Evolutionary conservation across 2,329 filamentous ascomycete genomes (phyloP).

Genomic region (Aspergillus sp.): DNA sequence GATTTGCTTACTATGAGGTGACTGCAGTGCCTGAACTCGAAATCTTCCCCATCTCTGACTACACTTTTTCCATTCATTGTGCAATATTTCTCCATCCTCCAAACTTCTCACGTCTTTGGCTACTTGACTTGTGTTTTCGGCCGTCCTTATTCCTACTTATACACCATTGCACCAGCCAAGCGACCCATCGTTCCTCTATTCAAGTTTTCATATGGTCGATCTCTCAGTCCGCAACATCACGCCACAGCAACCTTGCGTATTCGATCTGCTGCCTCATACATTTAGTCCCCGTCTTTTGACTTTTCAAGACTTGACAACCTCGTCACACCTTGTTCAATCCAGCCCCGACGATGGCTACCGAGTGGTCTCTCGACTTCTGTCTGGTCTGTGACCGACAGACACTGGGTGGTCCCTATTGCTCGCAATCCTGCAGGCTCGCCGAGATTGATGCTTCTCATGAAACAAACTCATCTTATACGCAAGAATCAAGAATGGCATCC

Average conservation of each 20-base stretch:
- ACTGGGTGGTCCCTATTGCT: conserved; percentile 83
- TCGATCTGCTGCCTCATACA: not conserved
- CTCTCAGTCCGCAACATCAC: not conserved
- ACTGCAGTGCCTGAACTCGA: conserved; percentile 8
- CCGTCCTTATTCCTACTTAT: not conserved
- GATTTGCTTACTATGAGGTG: conserved; percentile 21
- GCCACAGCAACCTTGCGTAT: not conserved
- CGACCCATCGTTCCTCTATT: not conserved
- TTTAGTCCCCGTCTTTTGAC: not conserved
- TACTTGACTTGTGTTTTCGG: not conserved
- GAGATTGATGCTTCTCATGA: conserved; percentile 71
- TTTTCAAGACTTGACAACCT: not conserved
- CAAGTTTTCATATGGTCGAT: not conserved
- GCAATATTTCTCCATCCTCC: conserved; percentile 8
- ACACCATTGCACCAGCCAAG: not conserved
- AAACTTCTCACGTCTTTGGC: not conserved
- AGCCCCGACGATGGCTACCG: conserved; percentile 38
- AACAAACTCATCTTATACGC: not conserved
- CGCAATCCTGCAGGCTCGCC: conserved; percentile 84
- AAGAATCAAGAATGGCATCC: conserved; percentile 1
- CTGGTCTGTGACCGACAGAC: conserved; percentile 91
- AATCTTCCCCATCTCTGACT: conserved; percentile 4
- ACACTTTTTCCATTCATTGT: conserved; percentile 5
- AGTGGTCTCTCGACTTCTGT: conserved; percentile 90
- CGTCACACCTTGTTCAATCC: not conserved